Evolutionary conservation across 2,329 filamentous ascomycete species (phyloP).

Genomic region (Dactylellina parvicollis): DNA sequence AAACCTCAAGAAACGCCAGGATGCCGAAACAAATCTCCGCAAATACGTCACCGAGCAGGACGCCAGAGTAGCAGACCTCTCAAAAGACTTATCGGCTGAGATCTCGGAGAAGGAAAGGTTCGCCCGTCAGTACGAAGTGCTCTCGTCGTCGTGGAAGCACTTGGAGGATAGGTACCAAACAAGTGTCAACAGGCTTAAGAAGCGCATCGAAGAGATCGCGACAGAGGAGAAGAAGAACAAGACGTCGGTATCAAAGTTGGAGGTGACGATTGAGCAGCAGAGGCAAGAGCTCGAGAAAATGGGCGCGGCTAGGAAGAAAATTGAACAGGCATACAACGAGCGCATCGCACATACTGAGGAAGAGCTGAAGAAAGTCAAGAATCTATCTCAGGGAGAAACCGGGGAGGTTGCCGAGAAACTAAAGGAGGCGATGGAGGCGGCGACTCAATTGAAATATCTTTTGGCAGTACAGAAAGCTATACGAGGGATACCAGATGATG

Average conservation of each 20-base stretch:
- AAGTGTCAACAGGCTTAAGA: constrained; percentile 56
- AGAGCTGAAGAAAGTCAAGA: constrained; percentile 55
- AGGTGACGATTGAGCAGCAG: constrained; percentile 58
- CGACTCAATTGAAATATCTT: constrained; percentile 34
- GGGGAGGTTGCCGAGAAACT: constrained; percentile 44
- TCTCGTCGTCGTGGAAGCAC: constrained; percentile 57
- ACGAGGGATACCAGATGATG: constrained; percentile 35
- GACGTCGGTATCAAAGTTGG: constrained; percentile 56
- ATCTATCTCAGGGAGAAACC: constrained; percentile 38
- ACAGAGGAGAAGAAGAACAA: constrained; percentile 56
- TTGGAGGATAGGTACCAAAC: constrained; percentile 57
- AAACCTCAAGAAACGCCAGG: constrained; percentile 55
- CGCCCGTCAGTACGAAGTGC: constrained; percentile 58
- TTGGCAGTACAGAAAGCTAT: constrained; percentile 42
- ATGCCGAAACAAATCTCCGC: constrained; percentile 56
- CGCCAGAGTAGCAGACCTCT: constrained; percentile 50
- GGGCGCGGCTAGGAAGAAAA: constrained; percentile 57
- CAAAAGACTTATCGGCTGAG: constrained; percentile 41
- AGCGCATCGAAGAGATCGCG: constrained; percentile 56
- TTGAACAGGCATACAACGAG: constrained; percentile 57
- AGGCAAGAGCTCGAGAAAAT: constrained; percentile 58
- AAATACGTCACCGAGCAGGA: constrained; percentile 56
- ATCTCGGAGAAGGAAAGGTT: constrained; percentile 51
- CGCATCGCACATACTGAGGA: constrained; percentile 56
- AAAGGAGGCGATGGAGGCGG: constrained; percentile 47